phyloP scores from a whole-genome alignment of 441 rosid species.

The Erodium trifolium region DNA sequence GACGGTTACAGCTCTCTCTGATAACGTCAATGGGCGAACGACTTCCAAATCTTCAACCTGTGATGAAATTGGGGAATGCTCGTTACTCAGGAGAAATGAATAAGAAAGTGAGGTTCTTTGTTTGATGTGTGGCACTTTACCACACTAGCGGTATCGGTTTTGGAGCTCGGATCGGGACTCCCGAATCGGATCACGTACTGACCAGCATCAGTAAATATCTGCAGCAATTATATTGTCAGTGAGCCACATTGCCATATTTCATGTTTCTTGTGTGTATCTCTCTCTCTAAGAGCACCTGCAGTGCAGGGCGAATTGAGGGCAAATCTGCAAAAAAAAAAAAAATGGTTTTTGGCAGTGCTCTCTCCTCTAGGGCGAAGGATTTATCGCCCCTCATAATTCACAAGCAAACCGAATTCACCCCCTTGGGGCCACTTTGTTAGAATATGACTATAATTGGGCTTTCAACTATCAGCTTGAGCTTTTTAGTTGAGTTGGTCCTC shows the following conservation, averaged over 20 bases:
- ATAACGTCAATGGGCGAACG: conserved; percentile 48
- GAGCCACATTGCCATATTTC: neutral
- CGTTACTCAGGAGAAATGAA: conserved; percentile 6
- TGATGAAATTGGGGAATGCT: conserved; percentile 13
- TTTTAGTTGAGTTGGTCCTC: too few relatives aligned
- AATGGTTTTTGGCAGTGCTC: too few relatives aligned
- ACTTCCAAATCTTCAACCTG: conserved; percentile 83
- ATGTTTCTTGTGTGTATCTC: neutral
- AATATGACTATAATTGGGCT: too few relatives aligned
- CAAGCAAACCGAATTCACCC: too few relatives aligned
- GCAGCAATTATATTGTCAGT: conserved; percentile 17
- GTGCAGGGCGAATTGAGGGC: too few relatives aligned
- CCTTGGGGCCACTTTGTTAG: too few relatives aligned
- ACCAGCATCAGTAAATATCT: conserved; percentile 96
- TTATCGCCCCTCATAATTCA: too few relatives aligned
- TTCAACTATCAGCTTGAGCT: too few relatives aligned
- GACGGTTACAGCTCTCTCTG: conserved; percentile 75
- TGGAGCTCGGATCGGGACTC: conserved; percentile 46
- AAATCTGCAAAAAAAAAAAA: too few relatives aligned
- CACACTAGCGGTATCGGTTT: conserved; percentile 46
- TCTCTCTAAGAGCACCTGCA: too few relatives aligned
- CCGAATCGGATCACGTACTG: conserved; percentile 93
- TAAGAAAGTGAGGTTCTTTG: neutral
- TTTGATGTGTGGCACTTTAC: conserved; percentile 27
- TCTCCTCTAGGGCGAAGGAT: too few relatives aligned